Base-by-base conservation (phyloP, 352 stramenopile species). In the Globisporangium orthogonon region DNA sequence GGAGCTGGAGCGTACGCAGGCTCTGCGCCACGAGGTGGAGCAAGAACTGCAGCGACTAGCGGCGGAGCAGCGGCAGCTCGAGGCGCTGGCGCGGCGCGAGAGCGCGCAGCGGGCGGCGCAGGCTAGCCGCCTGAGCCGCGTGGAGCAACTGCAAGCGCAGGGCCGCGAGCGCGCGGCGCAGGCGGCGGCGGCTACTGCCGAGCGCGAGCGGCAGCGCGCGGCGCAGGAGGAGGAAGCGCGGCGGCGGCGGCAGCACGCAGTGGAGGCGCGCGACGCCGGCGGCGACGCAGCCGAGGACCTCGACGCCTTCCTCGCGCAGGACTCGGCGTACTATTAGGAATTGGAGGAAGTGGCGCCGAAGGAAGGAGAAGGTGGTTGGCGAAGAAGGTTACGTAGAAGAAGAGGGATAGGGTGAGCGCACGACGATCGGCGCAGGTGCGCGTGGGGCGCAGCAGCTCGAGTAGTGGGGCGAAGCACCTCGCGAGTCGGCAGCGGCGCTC, bases 111-210 rank as follows among this genome's bases (percentile, higher is more conserved):
- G 69, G 35, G 48, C 56, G 58, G 31, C 58, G 0, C 41, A 73
- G 2, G 41, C 51, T 30, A 73, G 18, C 28, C 73, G 74, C 44
- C 75, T 82, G 17, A 74, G 67, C 15, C 81, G 81, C 31, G 78
- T 91, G 62, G 33, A 86, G 58, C 67, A 83, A 23, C 65, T 91
- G 7, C 81, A 89, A 56, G 71, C 74, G n/a, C 65, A 84, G 15
- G 75, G 83, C 51, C 67, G 71, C n/a, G 58, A 52, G 52, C 67
- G 76, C n/a, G 53, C 64, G 18, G 52, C 54, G n/a, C 52, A 59
- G 7, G 40, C 45, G 1, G 50, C 43, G 11, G 52, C 52, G 7
- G 46, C 45, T 33, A 66, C 62, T 3, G 39, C 60, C 28, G 49
- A 61, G 2, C 59, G 78, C 29, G 73, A 76, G 47, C 50, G 62